Evolutionary conservation across 768 basidiomycete species (phyloP).

Genomic region (Rhizopogon vinicolor): DNA sequence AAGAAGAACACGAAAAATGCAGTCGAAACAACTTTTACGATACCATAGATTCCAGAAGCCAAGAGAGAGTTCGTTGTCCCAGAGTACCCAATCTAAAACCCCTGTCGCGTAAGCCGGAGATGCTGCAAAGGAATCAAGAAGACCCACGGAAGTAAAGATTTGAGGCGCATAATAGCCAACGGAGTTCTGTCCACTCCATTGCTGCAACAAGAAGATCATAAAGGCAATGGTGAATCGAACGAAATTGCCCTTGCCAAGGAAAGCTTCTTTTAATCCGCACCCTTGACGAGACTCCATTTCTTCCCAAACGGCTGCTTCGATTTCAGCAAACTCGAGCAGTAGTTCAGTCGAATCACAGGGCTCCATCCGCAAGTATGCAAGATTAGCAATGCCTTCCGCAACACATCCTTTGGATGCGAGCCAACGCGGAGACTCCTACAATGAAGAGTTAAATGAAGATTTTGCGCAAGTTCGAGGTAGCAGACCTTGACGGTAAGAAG

Average conservation of each 20-base stretch:
- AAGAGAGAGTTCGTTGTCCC: constrained; percentile 57
- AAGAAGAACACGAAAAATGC: constrained; percentile 61
- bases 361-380: constrained; percentile 60
- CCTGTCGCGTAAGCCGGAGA: not conserved
- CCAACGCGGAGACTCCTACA: constrained; percentile 72
- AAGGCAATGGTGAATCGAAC: constrained; percentile 84
- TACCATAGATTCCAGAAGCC: constrained; percentile 66
- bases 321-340: constrained; percentile 68
- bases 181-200: constrained; percentile 83
- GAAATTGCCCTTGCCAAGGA: constrained; percentile 78
- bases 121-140: not conserved
- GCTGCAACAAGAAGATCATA: constrained; percentile 73
- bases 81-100: constrained; percentile 57
- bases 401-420: constrained; percentile 58
- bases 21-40: constrained; percentile 68
- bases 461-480: not conserved
- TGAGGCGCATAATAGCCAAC: constrained; percentile 76
- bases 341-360: constrained; percentile 37
- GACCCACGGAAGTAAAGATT: constrained; percentile 59
- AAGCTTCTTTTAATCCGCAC: constrained; percentile 64
- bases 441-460: constrained; percentile 14
- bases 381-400: constrained; percentile 50
- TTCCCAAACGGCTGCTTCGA: constrained; percentile 73
- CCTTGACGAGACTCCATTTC: constrained; percentile 64
- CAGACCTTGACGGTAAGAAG: constrained; percentile 59